Evolutionary conservation across 306 rosid genomes (phyloP).

Genomic region (Acacia crassicarpa): DNA sequence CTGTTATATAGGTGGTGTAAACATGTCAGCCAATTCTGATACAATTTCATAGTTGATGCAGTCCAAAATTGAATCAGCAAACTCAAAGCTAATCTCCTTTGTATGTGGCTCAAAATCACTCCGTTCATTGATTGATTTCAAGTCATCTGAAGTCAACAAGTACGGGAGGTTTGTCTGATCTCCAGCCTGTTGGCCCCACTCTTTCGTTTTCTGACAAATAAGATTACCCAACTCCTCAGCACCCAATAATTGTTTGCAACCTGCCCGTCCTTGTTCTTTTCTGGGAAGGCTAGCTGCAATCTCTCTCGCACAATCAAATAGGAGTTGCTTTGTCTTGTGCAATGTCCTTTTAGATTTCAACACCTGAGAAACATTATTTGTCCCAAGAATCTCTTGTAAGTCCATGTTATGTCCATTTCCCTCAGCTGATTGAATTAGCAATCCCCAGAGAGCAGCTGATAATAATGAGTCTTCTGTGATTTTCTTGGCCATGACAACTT

Average conservation of each 20-base stretch:
- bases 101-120: constrained; percentile 38
- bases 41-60: constrained; percentile 48
- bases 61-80: constrained; percentile 61
- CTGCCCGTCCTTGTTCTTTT: constrained; percentile 18
- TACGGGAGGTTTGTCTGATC: constrained; percentile 30
- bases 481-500: constrained; percentile 40
- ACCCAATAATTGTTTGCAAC: constrained; percentile 32
- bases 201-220: constrained; percentile 41
- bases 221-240: constrained; percentile 54
- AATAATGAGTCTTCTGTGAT: constrained; percentile 50
- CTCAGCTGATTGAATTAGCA: constrained; percentile 44
- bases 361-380: constrained; percentile 41
- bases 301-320: constrained; percentile 74
- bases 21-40: constrained; percentile 33
- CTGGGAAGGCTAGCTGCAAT: constrained; percentile 36
- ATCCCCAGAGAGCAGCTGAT: constrained; percentile 59
- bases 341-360: constrained; percentile 50
- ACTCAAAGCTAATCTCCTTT: constrained; percentile 49
- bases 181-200: constrained; percentile 40
- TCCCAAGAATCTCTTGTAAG: constrained; percentile 34
- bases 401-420: constrained; percentile 33
- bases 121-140: constrained; percentile 56
- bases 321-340: constrained; percentile 58
- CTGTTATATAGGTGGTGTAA: neutral
- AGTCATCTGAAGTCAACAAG: constrained; percentile 44